Evolutionary conservation across 2,329 filamentous ascomycete genomes (phyloP).

Genomic region (Orbilia oligospora): DNA sequence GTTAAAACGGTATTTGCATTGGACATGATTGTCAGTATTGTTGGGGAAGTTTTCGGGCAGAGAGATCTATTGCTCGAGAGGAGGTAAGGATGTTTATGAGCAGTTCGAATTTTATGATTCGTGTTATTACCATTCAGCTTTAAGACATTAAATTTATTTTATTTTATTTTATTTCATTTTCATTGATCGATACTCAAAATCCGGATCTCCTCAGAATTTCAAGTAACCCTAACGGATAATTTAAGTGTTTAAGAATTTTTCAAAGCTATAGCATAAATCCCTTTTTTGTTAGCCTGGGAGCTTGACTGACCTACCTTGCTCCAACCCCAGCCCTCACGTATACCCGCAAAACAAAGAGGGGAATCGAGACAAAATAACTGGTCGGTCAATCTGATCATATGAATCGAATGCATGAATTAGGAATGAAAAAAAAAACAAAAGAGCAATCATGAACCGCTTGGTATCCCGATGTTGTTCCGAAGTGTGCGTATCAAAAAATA

Average conservation of each 20-base stretch:
- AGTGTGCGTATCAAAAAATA: constrained; percentile 37
- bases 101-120: background rate
- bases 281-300: constrained; percentile 12
- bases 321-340: background rate
- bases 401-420: constrained; percentile 13
- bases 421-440: background rate
- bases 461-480: constrained; percentile 4
- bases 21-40: constrained; percentile 64
- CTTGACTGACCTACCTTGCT: constrained; percentile 8
- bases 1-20: constrained; percentile 63
- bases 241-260: background rate
- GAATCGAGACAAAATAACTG: background rate
- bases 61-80: constrained; percentile 62
- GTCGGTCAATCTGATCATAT: constrained; percentile 21
- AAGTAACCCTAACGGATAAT: constrained; percentile 1
- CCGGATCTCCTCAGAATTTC: background rate
- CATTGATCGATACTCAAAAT: constrained; percentile 1
- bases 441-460: background rate
- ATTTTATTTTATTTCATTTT: constrained; percentile 2
- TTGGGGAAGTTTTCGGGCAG: constrained; percentile 64
- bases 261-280: constrained; percentile 14
- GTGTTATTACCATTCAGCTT: background rate
- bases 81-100: constrained; percentile 17
- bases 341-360: constrained; percentile 1
- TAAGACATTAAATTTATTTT: constrained; percentile 2